Evolutionary conservation across 2,329 filamentous ascomycete genomes (phyloP), one percentile per base, ranked within the genome.

Genomic region (Colletotrichum sp.): DNA sequence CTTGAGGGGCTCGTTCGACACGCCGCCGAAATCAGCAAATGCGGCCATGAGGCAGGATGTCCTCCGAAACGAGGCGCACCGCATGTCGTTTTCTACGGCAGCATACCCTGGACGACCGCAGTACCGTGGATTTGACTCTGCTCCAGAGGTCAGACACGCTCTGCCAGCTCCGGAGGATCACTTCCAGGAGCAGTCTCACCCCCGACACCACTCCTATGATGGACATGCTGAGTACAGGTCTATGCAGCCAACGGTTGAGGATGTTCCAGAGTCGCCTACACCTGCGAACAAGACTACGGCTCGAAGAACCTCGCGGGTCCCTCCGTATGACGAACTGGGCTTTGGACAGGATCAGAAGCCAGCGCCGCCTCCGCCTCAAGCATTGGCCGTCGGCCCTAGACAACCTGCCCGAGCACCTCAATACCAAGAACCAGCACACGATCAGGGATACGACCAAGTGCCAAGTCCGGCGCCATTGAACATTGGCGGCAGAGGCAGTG

Each of bases 191-290:
- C 80, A 84, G 2, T 79, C 85, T 2, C 82, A 84, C 2, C 84
- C 86, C 3, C 86, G 87, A 55, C 88, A 91, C 69, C 85, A 88
- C 70, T 89, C 90, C 1, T 90, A 90, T 72, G 90, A 92, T 76
- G 81, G 83, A 32, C 89, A 89, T 69, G 80, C 83, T 49, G 88
- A 88, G 55, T 84, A 86, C 79, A 86, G 87, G 74, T 88, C 89
- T 1, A 89, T 92, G 90, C 92, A 92, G 79, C 91, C 90, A 4
- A 93, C 89, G 8, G 91, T 92, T 8, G 92, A 94, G 80, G 92
- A 94, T 77, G 91, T 89, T 8, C 91, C 92, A 6, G 91, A 92
- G 65, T 89, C 90, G 2, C 85, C 87, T 2, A 80, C 81, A 4
- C 78, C 80, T 5, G 69, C 80, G 2, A 69, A 76, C 12, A 75